Base-by-base conservation (phyloP, 352 stramenopile species). In the Pythium dissotocum region DNA sequence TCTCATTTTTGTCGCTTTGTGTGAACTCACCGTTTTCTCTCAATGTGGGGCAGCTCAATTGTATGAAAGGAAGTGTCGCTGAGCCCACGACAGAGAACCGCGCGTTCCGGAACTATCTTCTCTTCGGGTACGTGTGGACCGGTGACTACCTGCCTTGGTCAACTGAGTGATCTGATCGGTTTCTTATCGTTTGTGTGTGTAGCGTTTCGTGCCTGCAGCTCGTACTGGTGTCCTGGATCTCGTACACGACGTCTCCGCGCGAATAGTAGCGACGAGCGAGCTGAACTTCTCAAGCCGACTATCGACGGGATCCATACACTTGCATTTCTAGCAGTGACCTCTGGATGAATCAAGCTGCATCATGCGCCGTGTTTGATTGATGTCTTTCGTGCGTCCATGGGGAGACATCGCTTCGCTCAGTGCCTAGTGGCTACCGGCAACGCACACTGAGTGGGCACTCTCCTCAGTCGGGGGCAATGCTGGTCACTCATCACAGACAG, bases 131-230 rank as follows among this genome's bases (percentile, higher is more conserved):
- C 67, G 80, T 24, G 21, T 24, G 21, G 21, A 24, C 21, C 21
- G 21, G 21, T 24, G 21, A 24, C 21, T 24, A 24, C 35, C 35
- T 28, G n/a, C 14, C 0, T 28, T 42, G 21, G 21, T 24, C 21
- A 52, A 38, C 10, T 57, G 8, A 8, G 12, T 14, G 8, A 24
- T 36, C 14, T 65, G 44, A 48, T 60, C 26, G 21, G 35, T 9
- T 7, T 52, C 21, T 60, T 24, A 53, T 21, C 51, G 9, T 49
- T 16, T 21, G 16, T 51, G 14, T 32, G 46, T 13, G 21, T 62
- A 94, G 86, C 18, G 83, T 92, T 30, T 94, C 86, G 33, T 94
- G 86, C 66, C 75, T 94, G 65, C 86, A 94, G 61, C 82, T 94
- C 16, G 72, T 94, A 44, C 74, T 94, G 35, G 83, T 94, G 16